Evolutionary conservation across 768 basidiomycete species (phyloP).

Genomic region (Pleurotus djamor): DNA sequence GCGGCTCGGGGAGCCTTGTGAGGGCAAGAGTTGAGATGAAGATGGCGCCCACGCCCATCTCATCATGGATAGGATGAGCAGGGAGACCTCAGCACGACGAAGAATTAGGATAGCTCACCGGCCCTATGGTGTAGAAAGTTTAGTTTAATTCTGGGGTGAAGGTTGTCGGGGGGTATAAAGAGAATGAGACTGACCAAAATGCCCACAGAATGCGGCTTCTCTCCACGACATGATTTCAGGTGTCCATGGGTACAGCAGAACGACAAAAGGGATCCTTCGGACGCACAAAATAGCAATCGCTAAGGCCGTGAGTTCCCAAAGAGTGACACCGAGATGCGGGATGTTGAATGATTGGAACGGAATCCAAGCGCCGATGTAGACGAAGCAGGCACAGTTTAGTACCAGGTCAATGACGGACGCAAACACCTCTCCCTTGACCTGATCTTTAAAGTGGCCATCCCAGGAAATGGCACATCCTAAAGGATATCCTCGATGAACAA

Average conservation of each 20-base stretch:
- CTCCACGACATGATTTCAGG: slow-evolving; percentile 85
- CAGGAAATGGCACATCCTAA: slow-evolving; percentile 87
- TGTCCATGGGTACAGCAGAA: slow-evolving; percentile 77
- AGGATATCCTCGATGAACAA: neutral
- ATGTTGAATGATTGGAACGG: slow-evolving; percentile 60
- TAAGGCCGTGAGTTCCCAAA: slow-evolving; percentile 71
- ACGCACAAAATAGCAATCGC: slow-evolving; percentile 67
- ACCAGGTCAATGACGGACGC: slow-evolving; percentile 90
- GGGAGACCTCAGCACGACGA: too few species aligned
- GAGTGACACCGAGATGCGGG: slow-evolving; percentile 56
- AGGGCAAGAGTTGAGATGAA: slow-evolving; percentile 83
- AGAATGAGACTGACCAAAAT: slow-evolving; percentile 61
- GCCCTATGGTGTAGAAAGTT: slow-evolving; percentile 34
- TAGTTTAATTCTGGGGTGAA: neutral
- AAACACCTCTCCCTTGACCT: slow-evolving; percentile 84
- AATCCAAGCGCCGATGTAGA: slow-evolving; percentile 88
- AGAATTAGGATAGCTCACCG: slow-evolving; percentile 33
- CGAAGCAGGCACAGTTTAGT: slow-evolving; percentile 76
- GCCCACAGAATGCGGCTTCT: slow-evolving; percentile 89
- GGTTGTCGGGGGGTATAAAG: neutral
- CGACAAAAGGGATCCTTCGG: slow-evolving; percentile 77
- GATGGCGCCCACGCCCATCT: slow-evolving; percentile 92
- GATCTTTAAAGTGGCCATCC: slow-evolving; percentile 81
- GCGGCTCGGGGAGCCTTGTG: slow-evolving; percentile 54
- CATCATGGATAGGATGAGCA: neutral